phyloP scores from a whole-genome alignment of 1,139 yeast species.

The Zygoascus sp. region DNA sequence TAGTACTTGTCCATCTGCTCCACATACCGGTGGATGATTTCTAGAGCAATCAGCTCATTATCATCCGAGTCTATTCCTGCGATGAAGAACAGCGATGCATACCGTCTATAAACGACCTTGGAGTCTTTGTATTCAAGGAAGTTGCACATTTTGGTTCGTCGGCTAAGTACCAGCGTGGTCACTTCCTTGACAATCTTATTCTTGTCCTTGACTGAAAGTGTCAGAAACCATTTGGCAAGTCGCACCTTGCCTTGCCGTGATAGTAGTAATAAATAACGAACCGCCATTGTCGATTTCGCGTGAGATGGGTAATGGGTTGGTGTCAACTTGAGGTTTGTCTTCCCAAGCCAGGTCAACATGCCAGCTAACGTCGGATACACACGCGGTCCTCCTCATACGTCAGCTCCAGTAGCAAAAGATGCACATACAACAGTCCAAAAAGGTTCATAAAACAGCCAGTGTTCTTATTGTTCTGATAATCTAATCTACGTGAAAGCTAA shows the following conservation, averaged over 20 bases:
- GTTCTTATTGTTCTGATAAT: background rate
- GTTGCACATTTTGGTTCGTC: constrained; percentile 95
- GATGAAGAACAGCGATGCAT: constrained; percentile 86
- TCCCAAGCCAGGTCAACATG: background rate
- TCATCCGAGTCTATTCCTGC: constrained; percentile 81
- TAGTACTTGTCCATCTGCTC: constrained; percentile 95
- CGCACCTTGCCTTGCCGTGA: constrained; percentile 96
- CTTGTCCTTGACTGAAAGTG: constrained; percentile 78
- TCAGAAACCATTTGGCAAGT: constrained; percentile 86
- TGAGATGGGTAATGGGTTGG: background rate
- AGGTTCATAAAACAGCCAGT: background rate
- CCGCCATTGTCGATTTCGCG: constrained; percentile 65
- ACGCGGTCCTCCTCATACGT: too few relatives aligned
- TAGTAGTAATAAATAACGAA: constrained; percentile 70
- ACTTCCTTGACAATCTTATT: constrained; percentile 78
- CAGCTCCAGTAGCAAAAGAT: background rate
- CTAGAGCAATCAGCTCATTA: constrained; percentile 82
- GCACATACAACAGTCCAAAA: background rate
- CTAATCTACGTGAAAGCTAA: background rate
- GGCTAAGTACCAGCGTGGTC: constrained; percentile 74
- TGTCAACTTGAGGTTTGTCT: background rate
- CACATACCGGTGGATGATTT: constrained; percentile 86
- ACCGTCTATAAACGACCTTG: constrained; percentile 83
- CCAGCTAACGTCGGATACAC: too few relatives aligned
- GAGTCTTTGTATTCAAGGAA: constrained; percentile 86